Base-by-base conservation (phyloP, 1,139 yeast genomes). In the Yamadazyma taylorii region DNA sequence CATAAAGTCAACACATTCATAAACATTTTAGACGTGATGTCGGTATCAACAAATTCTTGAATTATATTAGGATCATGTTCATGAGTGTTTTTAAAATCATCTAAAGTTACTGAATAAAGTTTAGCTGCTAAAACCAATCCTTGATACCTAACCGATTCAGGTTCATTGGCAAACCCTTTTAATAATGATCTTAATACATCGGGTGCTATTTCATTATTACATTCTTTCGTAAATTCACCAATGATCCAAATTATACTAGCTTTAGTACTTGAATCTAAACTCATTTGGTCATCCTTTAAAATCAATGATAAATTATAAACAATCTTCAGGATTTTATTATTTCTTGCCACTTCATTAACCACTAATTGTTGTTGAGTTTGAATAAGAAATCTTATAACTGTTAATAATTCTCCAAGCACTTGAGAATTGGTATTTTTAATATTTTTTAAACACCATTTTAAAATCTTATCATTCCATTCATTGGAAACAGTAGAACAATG, bases 161-260 rank as follows among this genome's bases (percentile, higher is more conserved):
- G 66, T 52, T 85, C 85, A n/a, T 61, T 52, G 0, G 81, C 66
- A 57, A 85, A 86, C 3, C 56, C 60, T 30, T 70, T 70, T n/a
- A 83, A 61, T 30, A 85, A 60, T 7, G 63, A 60, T 37, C 96
- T 70, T 39, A 89, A 65, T 1, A 88, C 78, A 56, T 92, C 97
- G 0, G 95, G 94, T 1, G 88, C 88, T 33, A 85, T 70, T 17
- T 54, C 37, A 33, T 69, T 69, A 7, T 60, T 51, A 8, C 64
- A 58, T n/a, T 58, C 54, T 30, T 60, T 66, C 0, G 75, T 61
- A 52, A 85, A 83, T 53, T 92, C 97, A 2, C 97, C 97, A 32
- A 92, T 77, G 10, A 90, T 73, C 97, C 97, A 94, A 13, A 92
- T 73, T 15, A 89, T 81, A 39, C 94, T 85, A 1, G 95, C 89